Evolutionary conservation across 169 alveolate species (phyloP).

Genomic region (Amoebophrya sp.): DNA sequence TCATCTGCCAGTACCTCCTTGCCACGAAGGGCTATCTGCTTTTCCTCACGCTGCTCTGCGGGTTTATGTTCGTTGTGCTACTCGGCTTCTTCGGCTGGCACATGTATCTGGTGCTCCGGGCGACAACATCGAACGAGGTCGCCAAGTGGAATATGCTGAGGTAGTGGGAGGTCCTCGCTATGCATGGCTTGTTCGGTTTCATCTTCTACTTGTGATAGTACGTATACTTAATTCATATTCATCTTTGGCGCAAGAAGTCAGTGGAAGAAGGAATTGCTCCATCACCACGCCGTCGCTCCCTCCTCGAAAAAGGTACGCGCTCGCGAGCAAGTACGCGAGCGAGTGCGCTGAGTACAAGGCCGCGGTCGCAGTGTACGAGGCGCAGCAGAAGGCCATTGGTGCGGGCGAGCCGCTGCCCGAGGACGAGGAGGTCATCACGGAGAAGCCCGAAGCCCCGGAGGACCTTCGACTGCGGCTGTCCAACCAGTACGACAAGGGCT

Average conservation of each 20-base stretch:
- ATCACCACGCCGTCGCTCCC: no score
- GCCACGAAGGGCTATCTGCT: background rate
- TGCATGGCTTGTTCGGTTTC: no score
- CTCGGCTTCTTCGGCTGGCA: background rate
- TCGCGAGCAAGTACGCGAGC: background rate
- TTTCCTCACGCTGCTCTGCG: background rate
- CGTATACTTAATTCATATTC: no score
- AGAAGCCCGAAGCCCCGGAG: no score
- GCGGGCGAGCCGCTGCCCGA: background rate
- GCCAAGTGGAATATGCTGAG: no score
- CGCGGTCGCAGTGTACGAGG: background rate
- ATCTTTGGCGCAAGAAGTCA: no score
- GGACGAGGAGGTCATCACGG: background rate
- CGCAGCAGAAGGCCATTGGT: background rate
- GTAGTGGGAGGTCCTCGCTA: no score
- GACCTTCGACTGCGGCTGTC: no score
- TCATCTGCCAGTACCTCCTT: background rate
- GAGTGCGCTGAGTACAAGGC: background rate
- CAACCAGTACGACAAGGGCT: background rate
- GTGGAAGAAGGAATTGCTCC: no score
- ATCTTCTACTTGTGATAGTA: no score
- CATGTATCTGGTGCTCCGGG: background rate
- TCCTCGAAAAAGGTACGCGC: background rate
- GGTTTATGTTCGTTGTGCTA: background rate
- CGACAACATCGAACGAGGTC: no score